Evolutionary conservation across 2,329 filamentous ascomycete genomes (phyloP).

Genomic region (Arthrobotrys megalospora): DNA sequence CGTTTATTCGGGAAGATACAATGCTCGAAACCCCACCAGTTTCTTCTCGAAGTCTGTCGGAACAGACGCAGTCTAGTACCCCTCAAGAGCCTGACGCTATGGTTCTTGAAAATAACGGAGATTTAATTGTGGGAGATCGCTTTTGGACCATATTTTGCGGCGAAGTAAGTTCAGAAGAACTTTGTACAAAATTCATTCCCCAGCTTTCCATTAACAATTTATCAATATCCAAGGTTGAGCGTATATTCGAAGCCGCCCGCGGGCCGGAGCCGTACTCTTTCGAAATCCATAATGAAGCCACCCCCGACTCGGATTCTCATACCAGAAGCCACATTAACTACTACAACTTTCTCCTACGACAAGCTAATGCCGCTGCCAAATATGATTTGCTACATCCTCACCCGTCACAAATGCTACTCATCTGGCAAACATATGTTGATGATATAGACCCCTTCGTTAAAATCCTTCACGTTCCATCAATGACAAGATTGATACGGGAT

Average conservation of each 20-base stretch:
- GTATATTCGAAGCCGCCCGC: slow-evolving; percentile 53
- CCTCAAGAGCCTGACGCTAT: not conserved
- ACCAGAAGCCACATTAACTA: slow-evolving; percentile 41
- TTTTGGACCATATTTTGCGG: slow-evolving; percentile 57
- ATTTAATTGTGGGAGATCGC: slow-evolving; percentile 49
- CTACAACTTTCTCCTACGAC: slow-evolving; percentile 42
- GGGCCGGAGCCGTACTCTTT: slow-evolving; percentile 42
- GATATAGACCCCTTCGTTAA: slow-evolving; percentile 63
- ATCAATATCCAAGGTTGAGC: slow-evolving; percentile 38
- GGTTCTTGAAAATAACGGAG: slow-evolving; percentile 38
- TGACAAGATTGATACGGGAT: slow-evolving; percentile 65
- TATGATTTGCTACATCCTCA: slow-evolving; percentile 40
- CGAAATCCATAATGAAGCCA: slow-evolving; percentile 24
- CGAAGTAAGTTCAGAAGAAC: slow-evolving; percentile 16
- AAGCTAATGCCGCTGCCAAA: slow-evolving; percentile 45
- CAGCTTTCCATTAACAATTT: not conserved
- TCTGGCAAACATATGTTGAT: slow-evolving; percentile 64
- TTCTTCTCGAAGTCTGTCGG: not conserved
- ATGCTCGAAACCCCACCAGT: not conserved
- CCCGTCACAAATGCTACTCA: slow-evolving; percentile 48
- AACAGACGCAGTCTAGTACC: slow-evolving; percentile 2
- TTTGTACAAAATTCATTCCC: not conserved
- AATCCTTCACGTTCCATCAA: slow-evolving; percentile 65
- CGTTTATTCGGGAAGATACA: not conserved
- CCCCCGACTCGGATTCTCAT: not conserved